A percentile compares a stretch with the other conserved stretches of the same genome.
These are phyloP conservation scores for Plantago rigida DNA, from an alignment of 305 asterid species.

Conservation along the genomic window DNA sequence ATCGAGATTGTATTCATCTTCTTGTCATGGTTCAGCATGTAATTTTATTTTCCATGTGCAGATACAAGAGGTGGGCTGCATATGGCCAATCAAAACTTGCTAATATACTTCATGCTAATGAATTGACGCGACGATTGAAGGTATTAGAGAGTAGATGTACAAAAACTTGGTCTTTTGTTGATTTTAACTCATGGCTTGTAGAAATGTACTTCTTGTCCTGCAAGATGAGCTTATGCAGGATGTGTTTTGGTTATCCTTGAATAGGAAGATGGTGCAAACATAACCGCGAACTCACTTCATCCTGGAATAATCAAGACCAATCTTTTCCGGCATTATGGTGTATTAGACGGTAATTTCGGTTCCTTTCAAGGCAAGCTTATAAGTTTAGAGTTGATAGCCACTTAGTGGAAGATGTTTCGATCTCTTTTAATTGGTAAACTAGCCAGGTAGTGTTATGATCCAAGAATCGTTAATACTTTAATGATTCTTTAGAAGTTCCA, in stretches of 20 bases:
- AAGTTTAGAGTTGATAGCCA: slow-evolving; percentile 5
- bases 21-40: background rate
- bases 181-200: background rate
- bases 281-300: slow-evolving; percentile 78
- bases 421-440: too few relatives aligned
- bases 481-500: too few relatives aligned
- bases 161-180: too few relatives aligned
- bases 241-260: background rate
- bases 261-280: slow-evolving; percentile 65
- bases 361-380: slow-evolving; percentile 27
- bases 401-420: background rate
- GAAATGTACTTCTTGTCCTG: background rate
- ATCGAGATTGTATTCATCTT: background rate
- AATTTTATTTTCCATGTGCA: slow-evolving; percentile 25
- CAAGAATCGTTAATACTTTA: too few relatives aligned
- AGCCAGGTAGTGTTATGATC: too few relatives aligned
- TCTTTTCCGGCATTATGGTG: slow-evolving; percentile 48
- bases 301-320: slow-evolving; percentile 68
- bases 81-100: slow-evolving; percentile 77
- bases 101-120: slow-evolving; percentile 55
- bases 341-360: slow-evolving; percentile 39
- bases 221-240: too few relatives aligned
- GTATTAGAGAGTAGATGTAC: slow-evolving; percentile 19
- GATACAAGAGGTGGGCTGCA: slow-evolving; percentile 42
- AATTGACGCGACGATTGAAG: slow-evolving; percentile 52